Evolutionary conservation across 257 asterid genomes (phyloP), one percentile per base, ranked within the genome.

Genomic region (Plantago elongata): DNA sequence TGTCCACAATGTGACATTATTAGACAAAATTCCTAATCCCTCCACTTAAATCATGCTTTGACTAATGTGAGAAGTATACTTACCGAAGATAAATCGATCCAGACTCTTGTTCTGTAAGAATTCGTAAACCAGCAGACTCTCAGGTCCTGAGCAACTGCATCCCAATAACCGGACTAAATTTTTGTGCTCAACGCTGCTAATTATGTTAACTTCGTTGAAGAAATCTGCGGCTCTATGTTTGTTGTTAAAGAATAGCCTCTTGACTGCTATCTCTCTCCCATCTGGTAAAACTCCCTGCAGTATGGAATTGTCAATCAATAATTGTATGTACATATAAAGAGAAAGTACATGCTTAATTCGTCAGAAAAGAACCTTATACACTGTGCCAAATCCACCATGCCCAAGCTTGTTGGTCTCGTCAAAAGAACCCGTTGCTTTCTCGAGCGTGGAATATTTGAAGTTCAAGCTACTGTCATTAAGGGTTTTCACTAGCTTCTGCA

Each of bases 381-480:
- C 98, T 5, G 92, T 84, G 62, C 95, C 96, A 42, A 88, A 91
- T 72, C 96, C 98, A 57, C 98, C 98, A 59, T 88, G 94, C 44
- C 98, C 98, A 12, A 91, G 90, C 83, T 88, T 91, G 78, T 91
- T 91, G 5, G 82, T 85, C 62, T 85, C 90, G 14, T 82, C 86
- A 58, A 91, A 91, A 30, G 83, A 79, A 65, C 44, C 78, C 0
- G 98, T 91, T 57, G 96, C 98, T 78, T 84, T 91, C 72, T 91
- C 98, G 6, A 91, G 95, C 16, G 91, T 81, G 44, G 96, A 86
- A 60, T 86, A 79, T 63, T 91, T 90, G 95, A 90, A 90, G 85
- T 88, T 88, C 75, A 90, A 69, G 85, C 96, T 85, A 65, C 87
- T 84, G 63, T 90, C 88, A 13, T 85, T 45, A 29, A 90, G 98